Percentiles rank a stretch among this genome's conserved stretches.
phyloP scores from a whole-genome alignment of 2,329 filamentous ascomycete genomes.

The Hymenoscyphus infarciens region DNA sequence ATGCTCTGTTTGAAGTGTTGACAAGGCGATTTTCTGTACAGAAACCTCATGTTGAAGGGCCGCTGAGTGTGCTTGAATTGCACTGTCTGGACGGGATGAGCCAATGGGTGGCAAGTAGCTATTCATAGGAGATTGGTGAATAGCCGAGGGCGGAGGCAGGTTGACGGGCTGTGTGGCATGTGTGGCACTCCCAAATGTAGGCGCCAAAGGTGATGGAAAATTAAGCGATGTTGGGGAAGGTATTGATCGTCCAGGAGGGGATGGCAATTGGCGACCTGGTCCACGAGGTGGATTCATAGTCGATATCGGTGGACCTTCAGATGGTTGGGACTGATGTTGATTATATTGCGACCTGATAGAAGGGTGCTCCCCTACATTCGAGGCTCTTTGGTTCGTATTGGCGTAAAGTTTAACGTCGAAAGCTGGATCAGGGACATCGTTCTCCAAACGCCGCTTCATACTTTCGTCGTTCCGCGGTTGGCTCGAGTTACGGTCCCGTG shows the following conservation, averaged over 20 bases:
- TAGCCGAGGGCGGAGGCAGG: constrained; percentile 21
- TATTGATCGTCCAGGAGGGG: constrained; percentile 33
- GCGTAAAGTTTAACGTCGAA: constrained; percentile 24
- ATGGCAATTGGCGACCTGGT: constrained; percentile 31
- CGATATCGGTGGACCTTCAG: constrained; percentile 20
- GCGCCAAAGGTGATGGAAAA: constrained; percentile 30
- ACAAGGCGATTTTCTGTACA: constrained; percentile 7
- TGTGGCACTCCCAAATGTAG: constrained; percentile 23
- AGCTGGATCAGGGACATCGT: constrained; percentile 16
- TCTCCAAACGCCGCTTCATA: constrained; percentile 30
- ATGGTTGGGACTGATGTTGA: constrained; percentile 18
- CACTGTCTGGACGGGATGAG: constrained; percentile 25
- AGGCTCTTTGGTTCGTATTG: constrained; percentile 25
- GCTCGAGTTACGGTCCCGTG: constrained; percentile 13
- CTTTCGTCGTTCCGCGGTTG: constrained; percentile 24
- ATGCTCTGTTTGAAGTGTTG: constrained; percentile 5
- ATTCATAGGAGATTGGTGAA: constrained; percentile 20
- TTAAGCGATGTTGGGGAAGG: constrained; percentile 32
- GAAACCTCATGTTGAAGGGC: constrained; percentile 41
- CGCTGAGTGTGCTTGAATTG: constrained; percentile 32
- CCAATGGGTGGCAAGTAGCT: constrained; percentile 29
- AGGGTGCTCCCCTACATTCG: constrained; percentile 24
- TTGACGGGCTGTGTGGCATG: constrained; percentile 20
- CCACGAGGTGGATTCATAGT: constrained; percentile 33
- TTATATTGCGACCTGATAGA: constrained; percentile 25